Evolutionary conservation across 179 eudicot genomes (phyloP).

Genomic region (Carnegiea gigantea): DNA sequence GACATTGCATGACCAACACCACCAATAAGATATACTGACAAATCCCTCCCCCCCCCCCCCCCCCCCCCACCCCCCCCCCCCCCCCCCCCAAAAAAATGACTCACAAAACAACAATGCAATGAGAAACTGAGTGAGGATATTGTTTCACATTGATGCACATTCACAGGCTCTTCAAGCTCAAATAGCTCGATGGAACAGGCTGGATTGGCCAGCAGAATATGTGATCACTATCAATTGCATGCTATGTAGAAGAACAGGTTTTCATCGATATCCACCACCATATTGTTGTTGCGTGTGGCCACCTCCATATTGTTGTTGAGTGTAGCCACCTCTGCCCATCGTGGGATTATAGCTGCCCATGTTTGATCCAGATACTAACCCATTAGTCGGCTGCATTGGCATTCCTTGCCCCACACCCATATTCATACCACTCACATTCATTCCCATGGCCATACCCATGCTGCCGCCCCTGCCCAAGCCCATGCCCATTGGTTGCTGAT

Average conservation of each 20-base stretch:
- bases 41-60: not conserved
- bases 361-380: constrained; percentile 21
- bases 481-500: constrained; percentile 33
- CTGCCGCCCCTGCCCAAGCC: constrained; percentile 22
- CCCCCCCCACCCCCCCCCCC: too few relatives aligned
- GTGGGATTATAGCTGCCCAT: constrained; percentile 65
- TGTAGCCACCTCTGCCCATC: constrained; percentile 78
- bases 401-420: constrained; percentile 51
- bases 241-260: not conserved
- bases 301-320: constrained; percentile 69
- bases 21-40: not conserved
- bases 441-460: too few relatives aligned
- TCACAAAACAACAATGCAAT: not conserved
- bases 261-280: constrained; percentile 57
- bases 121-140: not conserved
- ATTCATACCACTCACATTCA: constrained; percentile 1
- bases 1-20: not conserved
- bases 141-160: not conserved
- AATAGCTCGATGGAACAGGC: too few relatives aligned
- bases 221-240: constrained; percentile 1
- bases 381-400: constrained; percentile 51
- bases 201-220: too few relatives aligned
- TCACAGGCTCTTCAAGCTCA: too few relatives aligned
- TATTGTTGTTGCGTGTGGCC: too few relatives aligned
- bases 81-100: not conserved